A percentile compares a stretch with the other conserved stretches of the same genome.
These are phyloP conservation scores for Actinomucor elegans DNA, from an alignment of 371 early-diverging fungal genomes.

Conservation along the genomic window DNA sequence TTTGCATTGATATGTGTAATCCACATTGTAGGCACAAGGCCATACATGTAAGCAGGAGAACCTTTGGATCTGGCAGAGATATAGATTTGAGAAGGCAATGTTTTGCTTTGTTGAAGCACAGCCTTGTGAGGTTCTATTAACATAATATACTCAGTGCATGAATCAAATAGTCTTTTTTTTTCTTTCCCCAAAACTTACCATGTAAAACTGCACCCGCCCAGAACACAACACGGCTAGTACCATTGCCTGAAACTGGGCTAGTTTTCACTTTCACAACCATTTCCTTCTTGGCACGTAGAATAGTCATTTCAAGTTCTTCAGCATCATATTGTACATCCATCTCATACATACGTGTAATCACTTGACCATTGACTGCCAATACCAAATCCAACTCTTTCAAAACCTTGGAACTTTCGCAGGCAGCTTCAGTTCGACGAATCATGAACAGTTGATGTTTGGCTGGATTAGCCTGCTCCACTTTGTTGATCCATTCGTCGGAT, in stretches of 20 bases:
- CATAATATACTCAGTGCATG: too few relatives aligned
- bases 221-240: slow-evolving; percentile 64
- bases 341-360: slow-evolving; percentile 70
- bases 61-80: slow-evolving; percentile 73
- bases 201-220: slow-evolving; percentile 77
- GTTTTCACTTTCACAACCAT: slow-evolving; percentile 64
- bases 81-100: slow-evolving; percentile 73
- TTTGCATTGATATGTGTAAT: slow-evolving; percentile 72
- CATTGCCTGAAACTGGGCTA: slow-evolving; percentile 63
- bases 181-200: too few relatives aligned
- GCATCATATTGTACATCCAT: slow-evolving; percentile 62
- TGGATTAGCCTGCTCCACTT: slow-evolving; percentile 74
- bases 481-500: slow-evolving; percentile 69
- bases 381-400: slow-evolving; percentile 78
- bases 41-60: slow-evolving; percentile 83
- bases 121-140: slow-evolving; percentile 82
- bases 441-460: slow-evolving; percentile 72
- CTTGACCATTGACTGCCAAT: slow-evolving; percentile 68
- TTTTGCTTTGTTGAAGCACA: slow-evolving; percentile 75
- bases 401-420: slow-evolving; percentile 60
- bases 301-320: slow-evolving; percentile 60
- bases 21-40: slow-evolving; percentile 80
- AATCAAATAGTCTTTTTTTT: too few relatives aligned
- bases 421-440: slow-evolving; percentile 69
- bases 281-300: slow-evolving; percentile 69